Evolutionary conservation across 306 rosid species (phyloP), one percentile per base, ranked within the genome.

Genomic region (Pterocarpus macrocarpus): DNA sequence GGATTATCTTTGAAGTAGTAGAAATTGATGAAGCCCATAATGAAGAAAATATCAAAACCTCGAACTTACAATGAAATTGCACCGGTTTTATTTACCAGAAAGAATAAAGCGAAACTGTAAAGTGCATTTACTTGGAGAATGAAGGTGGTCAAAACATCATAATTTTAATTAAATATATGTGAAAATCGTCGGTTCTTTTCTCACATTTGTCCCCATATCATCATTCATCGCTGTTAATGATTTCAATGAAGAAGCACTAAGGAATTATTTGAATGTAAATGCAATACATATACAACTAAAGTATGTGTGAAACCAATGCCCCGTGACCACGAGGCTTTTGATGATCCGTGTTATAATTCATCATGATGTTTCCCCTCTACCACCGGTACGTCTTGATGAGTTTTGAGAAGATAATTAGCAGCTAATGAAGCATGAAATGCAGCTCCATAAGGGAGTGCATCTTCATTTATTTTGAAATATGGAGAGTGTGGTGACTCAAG

Each of bases 351-450:
- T 83, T 82, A 93, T 73, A 93, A 84, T 82, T 93, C 97, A 79
- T 95, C 97, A 9, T 73, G 91, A 68, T 16, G 13, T 41, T 86
- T 79, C 52, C 57, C 85, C 59, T 79, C 84, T 7, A 64, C 80
- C 55, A 55, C 82, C 16, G 86, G 64, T 43, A 77, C 64, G 12
- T 84, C 83, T 33, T 78, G 82, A 47, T 72, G 88, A 78, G 73
- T 32, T 73, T 88, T 87, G 8, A 68, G 80, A 69, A 93, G 95
- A 80, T 88, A 92, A 3, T 75, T 77, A 36, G 82, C 64, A 35
- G 98, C 98, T 68, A 95, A 76, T 14, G 98, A 89, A 11, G 99
- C 97, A 58, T 93, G 98, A 81, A 95, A 93, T 36, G 99, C 97
- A 79, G 98, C 99, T 44, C 99, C 99, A 67, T 89, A 92, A 69